Conservation (phyloP, 2,329 filamentous ascomycete species). For the Herpotrichia juniperi region DNA sequence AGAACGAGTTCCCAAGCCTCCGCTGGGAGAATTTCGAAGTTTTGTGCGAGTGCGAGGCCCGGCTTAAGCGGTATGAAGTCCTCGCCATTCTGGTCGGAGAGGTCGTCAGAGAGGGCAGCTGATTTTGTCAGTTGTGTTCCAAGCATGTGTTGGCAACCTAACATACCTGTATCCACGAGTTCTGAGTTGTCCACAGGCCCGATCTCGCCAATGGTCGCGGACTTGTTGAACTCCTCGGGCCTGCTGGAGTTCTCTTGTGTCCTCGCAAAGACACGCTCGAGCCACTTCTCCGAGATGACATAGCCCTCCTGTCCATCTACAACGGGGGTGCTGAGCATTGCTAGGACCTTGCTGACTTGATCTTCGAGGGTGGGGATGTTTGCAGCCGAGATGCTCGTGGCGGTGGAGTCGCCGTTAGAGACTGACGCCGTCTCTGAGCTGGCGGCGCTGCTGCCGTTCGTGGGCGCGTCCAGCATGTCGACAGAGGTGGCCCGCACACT, state of each 20-base stretch:
- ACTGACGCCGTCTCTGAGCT: constrained; percentile 36
- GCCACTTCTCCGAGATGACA: constrained; percentile 80
- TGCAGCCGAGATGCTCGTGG: constrained; percentile 28
- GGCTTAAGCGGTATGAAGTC: constrained; percentile 75
- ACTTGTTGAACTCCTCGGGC: constrained; percentile 62
- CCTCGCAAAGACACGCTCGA: constrained; percentile 56
- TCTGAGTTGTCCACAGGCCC: constrained; percentile 89
- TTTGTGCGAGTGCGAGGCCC: constrained; percentile 67
- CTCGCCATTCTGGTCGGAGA: constrained; percentile 49
- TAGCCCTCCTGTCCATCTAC: constrained; percentile 77
- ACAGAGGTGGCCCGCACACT: constrained; percentile 48
- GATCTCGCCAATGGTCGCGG: constrained; percentile 66
- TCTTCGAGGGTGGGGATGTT: constrained; percentile 54
- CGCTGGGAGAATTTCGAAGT: constrained; percentile 78
- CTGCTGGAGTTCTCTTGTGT: constrained; percentile 37
- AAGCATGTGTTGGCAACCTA: not conserved
- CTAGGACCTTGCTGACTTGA: constrained; percentile 76
- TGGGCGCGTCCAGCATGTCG: constrained; percentile 50
- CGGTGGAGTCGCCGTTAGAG: constrained; percentile 27
- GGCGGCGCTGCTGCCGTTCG: constrained; percentile 27
- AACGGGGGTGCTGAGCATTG: constrained; percentile 62
- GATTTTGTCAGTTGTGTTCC: not conserved
- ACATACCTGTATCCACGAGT: constrained; percentile 54
- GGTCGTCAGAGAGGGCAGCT: constrained; percentile 25
- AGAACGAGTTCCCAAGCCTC: constrained; percentile 82